Percentiles rank a stretch among this genome's conserved stretches.
phyloP scores from a whole-genome alignment of 371 early-diverging fungal species.

The Lichtheimia ramosa region DNA sequence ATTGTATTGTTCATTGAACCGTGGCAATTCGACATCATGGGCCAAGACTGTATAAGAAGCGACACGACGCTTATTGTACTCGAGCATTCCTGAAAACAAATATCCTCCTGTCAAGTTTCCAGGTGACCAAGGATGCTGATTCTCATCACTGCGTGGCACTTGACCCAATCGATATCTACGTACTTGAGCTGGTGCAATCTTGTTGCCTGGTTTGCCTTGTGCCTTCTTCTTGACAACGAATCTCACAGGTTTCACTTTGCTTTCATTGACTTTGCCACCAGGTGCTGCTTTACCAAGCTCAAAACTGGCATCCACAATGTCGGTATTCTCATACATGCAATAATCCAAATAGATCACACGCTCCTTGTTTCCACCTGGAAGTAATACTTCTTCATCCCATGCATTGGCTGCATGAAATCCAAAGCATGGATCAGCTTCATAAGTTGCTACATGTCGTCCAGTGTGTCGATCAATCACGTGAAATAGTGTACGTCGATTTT shows the following conservation, averaged over 20 bases:
- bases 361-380: constrained; percentile 37
- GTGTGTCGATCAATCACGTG: constrained; percentile 58
- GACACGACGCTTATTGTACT: constrained; percentile 38
- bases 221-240: constrained; percentile 41
- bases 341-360: constrained; percentile 46
- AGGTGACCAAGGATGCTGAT: constrained; percentile 5
- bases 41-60: constrained; percentile 45
- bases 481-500: constrained; percentile 47
- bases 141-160: constrained; percentile 25
- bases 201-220: constrained; percentile 30
- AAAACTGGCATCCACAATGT: constrained; percentile 51
- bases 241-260: constrained; percentile 38
- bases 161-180: constrained; percentile 43
- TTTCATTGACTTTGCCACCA: constrained; percentile 14
- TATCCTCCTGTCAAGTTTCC: constrained; percentile 13
- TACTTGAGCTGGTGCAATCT: constrained; percentile 44
- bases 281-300: constrained; percentile 41
- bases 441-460: constrained; percentile 61
- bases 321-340: constrained; percentile 49
- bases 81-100: constrained; percentile 14
- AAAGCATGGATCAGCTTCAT: constrained; percentile 61
- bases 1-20: constrained; percentile 53
- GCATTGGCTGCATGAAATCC: constrained; percentile 65
- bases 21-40: constrained; percentile 59
- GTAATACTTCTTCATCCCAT: constrained; percentile 49